Conservation (phyloP, 768 basidiomycete genomes). For the Trametes villosa region DNA sequence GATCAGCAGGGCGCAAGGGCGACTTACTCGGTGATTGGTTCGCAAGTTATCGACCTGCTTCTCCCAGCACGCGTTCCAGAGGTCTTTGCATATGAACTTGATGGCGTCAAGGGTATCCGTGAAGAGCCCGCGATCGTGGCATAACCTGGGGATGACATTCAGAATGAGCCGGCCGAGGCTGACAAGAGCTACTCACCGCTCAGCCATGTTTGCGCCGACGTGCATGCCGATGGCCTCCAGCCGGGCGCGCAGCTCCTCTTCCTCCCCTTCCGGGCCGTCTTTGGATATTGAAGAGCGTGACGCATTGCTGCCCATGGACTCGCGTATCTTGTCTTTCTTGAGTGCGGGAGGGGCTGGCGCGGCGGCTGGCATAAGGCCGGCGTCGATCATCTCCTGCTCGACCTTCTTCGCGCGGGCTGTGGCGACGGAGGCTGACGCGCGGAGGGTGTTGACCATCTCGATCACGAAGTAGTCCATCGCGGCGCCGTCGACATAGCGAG, state of each 20-base stretch:
- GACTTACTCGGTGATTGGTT: constrained; percentile 87
- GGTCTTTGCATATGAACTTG: constrained; percentile 95
- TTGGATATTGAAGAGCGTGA: constrained; percentile 28
- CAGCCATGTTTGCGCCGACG: constrained; percentile 85
- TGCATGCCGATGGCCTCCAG: constrained; percentile 86
- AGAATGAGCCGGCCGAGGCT: too few relatives aligned
- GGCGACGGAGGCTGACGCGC: constrained; percentile 75
- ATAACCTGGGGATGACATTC: too few relatives aligned
- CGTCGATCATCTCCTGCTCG: constrained; percentile 80
- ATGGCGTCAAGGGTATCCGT: constrained; percentile 85
- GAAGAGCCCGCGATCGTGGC: constrained; percentile 75
- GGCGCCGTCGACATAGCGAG: constrained; percentile 62
- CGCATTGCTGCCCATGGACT: constrained; percentile 40
- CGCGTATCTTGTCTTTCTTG: constrained; percentile 45
- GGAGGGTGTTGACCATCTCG: constrained; percentile 74
- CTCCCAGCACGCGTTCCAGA: constrained; percentile 92
- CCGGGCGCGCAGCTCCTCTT: constrained; percentile 67
- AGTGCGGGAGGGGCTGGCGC: constrained; percentile 44
- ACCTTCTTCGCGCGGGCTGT: constrained; percentile 65
- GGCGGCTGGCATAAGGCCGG: constrained; percentile 67
- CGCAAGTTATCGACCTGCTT: constrained; percentile 96
- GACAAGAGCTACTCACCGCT: constrained; percentile 63
- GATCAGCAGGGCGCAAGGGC: neutral
- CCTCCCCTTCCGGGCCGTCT: constrained; percentile 57
- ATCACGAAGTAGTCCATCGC: constrained; percentile 89